These are phyloP conservation scores for Pichia sp. DNA, from an alignment of 1,139 yeast species.

Conservation along the genomic window DNA sequence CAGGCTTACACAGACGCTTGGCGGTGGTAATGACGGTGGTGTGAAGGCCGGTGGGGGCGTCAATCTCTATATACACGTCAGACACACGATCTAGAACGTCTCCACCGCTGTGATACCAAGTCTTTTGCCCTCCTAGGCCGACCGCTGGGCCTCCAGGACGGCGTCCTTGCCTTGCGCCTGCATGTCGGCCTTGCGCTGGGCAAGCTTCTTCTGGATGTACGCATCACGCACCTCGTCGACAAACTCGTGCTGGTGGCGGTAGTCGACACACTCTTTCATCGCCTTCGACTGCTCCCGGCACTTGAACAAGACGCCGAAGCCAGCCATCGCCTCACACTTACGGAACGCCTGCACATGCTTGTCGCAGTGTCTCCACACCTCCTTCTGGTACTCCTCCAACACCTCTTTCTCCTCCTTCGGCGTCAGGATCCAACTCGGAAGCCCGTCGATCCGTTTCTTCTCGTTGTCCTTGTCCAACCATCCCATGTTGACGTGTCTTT, in stretches of 20 bases:
- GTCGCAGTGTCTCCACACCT: conserved; percentile 70
- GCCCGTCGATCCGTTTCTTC: conserved; percentile 26
- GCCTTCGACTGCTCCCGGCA: conserved; percentile 49
- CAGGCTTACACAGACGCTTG: too few relatives aligned
- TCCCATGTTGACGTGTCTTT: not conserved
- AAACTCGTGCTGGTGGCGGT: conserved; percentile 61
- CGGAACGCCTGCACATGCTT: conserved; percentile 55
- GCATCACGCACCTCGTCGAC: conserved; percentile 69
- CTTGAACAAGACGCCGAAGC: conserved; percentile 52
- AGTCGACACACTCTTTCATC: conserved; percentile 68
- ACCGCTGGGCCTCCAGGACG: not conserved
- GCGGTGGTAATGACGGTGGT: too few relatives aligned
- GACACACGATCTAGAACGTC: too few relatives aligned
- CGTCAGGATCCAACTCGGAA: conserved; percentile 81
- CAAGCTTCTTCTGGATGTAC: conserved; percentile 53
- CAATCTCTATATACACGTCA: too few relatives aligned
- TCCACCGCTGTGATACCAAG: too few relatives aligned
- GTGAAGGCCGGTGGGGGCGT: too few relatives aligned
- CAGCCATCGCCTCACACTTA: conserved; percentile 50
- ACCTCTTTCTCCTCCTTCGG: conserved; percentile 84
- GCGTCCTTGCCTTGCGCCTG: not conserved
- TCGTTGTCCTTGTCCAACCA: conserved; percentile 1
- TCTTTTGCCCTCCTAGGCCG: not conserved
- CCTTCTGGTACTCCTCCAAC: conserved; percentile 70
- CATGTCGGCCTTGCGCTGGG: conserved; percentile 21